Percentiles rank a stretch among this genome's conserved stretches.
Conservation (phyloP, 257 asterid genomes). For the Solanum chiquidenum region DNA sequence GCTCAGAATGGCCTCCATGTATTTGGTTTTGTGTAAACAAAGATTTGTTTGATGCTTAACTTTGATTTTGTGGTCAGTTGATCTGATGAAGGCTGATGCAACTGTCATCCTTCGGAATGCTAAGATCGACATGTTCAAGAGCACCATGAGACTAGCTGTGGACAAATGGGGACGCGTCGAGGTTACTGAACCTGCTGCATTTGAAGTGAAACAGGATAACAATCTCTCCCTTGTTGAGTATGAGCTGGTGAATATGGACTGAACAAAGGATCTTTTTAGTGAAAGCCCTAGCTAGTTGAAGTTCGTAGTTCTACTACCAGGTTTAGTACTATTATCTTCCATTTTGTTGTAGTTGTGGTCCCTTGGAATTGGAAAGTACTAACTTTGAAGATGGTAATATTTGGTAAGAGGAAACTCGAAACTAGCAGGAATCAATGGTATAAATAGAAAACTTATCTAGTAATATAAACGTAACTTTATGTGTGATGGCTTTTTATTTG, state of each 20-base stretch:
- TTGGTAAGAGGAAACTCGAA: neutral
- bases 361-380: neutral
- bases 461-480: neutral
- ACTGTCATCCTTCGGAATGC: slow-evolving; percentile 55
- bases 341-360: neutral
- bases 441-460: neutral
- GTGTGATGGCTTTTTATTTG: neutral
- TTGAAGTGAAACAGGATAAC: slow-evolving; percentile 49
- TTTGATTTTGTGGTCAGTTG: slow-evolving; percentile 26
- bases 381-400: neutral
- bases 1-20: neutral
- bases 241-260: slow-evolving; percentile 44
- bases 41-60: neutral
- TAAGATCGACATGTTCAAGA: slow-evolving; percentile 64
- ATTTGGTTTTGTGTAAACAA: neutral
- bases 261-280: neutral
- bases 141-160: slow-evolving; percentile 58
- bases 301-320: neutral
- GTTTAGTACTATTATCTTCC: neutral
- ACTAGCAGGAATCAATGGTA: neutral
- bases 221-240: slow-evolving; percentile 58
- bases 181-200: slow-evolving; percentile 40
- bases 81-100: slow-evolving; percentile 44
- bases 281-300: neutral
- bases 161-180: slow-evolving; percentile 74